Percentiles rank a stretch among this genome's conserved stretches.
Conservation (phyloP, 2,329 filamentous ascomycete species). For the Xylariomycetidae sp. region DNA sequence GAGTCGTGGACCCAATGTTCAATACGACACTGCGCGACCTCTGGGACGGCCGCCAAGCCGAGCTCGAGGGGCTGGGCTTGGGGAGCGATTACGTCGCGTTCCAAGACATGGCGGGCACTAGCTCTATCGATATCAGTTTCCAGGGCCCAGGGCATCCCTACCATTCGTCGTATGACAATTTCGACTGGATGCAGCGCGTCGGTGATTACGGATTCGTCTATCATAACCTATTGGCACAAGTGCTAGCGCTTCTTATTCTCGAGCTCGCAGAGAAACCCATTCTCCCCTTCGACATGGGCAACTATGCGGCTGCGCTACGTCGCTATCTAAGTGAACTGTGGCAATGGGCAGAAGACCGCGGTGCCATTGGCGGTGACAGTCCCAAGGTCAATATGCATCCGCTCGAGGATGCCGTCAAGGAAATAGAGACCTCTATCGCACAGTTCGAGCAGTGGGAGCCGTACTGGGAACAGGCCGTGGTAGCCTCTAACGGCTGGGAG, state of each 20-base stretch:
- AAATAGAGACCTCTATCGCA: slow-evolving; percentile 55
- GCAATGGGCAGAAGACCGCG: slow-evolving; percentile 56
- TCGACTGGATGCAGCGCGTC: slow-evolving; percentile 75
- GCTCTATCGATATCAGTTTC: slow-evolving; percentile 82
- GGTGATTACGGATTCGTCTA: slow-evolving; percentile 81
- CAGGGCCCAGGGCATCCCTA: slow-evolving; percentile 62
- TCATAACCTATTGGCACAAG: slow-evolving; percentile 72
- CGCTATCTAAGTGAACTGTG: slow-evolving; percentile 64
- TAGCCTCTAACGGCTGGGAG: slow-evolving; percentile 72
- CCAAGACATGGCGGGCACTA: slow-evolving; percentile 84
- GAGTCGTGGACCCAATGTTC: slow-evolving; percentile 65
- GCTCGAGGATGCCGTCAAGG: slow-evolving; percentile 58
- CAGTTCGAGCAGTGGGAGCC: slow-evolving; percentile 73
- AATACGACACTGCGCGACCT: slow-evolving; percentile 70
- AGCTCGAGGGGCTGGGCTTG: slow-evolving; percentile 66
- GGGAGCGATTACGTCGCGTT: slow-evolving; percentile 86
- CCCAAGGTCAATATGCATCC: slow-evolving; percentile 48
- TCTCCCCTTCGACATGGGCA: slow-evolving; percentile 73
- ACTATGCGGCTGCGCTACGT: slow-evolving; percentile 64
- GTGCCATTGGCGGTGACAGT: slow-evolving; percentile 30
- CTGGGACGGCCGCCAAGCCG: slow-evolving; percentile 63
- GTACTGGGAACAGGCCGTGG: slow-evolving; percentile 69
- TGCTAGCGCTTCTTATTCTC: slow-evolving; percentile 77
- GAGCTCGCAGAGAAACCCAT: slow-evolving; percentile 80
- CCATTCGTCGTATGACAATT: slow-evolving; percentile 85